These are phyloP conservation scores for Physcomitrium patens DNA, from an alignment of 225 moss, liverwort and hornwort genomes.

Conservation along the genomic window DNA sequence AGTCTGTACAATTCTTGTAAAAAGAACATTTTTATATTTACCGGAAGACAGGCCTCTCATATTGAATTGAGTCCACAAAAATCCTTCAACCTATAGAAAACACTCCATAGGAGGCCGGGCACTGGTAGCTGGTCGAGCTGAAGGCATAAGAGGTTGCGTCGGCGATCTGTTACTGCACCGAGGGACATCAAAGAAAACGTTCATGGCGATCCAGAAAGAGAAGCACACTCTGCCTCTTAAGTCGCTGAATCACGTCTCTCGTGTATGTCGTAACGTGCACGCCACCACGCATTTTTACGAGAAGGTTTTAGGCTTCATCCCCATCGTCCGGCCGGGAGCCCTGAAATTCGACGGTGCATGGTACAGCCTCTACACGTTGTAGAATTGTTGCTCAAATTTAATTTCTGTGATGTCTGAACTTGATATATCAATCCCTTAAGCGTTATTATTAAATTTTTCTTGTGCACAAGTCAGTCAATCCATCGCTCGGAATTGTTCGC, in stretches of 20 bases:
- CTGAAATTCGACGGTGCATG: constrained; percentile 75
- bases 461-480: neutral
- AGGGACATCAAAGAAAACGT: neutral
- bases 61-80: too few species aligned
- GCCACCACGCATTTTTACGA: constrained; percentile 60
- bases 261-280: constrained; percentile 54
- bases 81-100: neutral
- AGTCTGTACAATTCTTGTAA: too few species aligned
- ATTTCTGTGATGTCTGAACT: too few species aligned
- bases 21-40: too few species aligned
- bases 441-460: neutral
- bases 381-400: too few species aligned
- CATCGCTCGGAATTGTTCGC: too few species aligned
- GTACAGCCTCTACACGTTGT: constrained; percentile 25
- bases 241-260: constrained; percentile 73
- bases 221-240: constrained; percentile 55
- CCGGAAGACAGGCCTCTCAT: too few species aligned
- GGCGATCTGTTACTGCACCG: neutral
- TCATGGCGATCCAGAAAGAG: constrained; percentile 48
- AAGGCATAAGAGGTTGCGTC: neutral
- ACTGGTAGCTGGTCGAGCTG: neutral
- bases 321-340: constrained; percentile 67
- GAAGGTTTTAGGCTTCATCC: constrained; percentile 64
- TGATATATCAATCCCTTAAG: neutral
- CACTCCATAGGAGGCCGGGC: neutral